Conservation (phyloP, 225 moss, liverwort and hornwort species). For the Pleurozium schreberi region DNA sequence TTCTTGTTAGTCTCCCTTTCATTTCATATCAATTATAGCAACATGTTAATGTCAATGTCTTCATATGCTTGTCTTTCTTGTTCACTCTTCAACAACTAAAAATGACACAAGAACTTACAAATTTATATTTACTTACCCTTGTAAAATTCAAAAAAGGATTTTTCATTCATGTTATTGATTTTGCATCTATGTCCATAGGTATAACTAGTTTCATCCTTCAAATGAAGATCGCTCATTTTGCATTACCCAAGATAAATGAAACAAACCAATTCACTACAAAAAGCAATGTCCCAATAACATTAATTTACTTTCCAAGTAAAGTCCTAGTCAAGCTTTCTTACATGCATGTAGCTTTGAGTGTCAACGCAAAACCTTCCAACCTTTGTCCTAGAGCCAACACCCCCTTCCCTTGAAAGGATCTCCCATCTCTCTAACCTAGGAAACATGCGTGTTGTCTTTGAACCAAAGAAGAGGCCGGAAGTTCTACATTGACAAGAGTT, state of each 20-base stretch:
- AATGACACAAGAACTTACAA: background rate
- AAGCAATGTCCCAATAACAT: background rate
- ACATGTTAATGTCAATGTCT: background rate
- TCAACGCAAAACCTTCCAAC: background rate
- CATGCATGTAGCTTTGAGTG: background rate
- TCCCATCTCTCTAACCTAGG: background rate
- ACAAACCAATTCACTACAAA: background rate
- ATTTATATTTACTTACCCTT: background rate
- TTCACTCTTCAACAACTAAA: background rate
- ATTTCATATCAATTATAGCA: background rate
- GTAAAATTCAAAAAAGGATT: background rate
- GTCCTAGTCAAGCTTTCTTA: background rate
- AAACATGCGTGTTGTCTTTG: background rate
- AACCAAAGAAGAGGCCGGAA: background rate
- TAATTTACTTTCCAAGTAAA: accelerated
- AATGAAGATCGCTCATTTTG: background rate
- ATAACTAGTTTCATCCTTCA: background rate
- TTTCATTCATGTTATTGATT: background rate
- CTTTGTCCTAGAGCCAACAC: too few relatives aligned
- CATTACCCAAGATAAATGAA: background rate
- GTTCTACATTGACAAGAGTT: background rate
- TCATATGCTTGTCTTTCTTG: background rate
- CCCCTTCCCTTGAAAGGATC: background rate
- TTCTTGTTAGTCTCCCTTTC: background rate
- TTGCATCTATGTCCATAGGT: background rate